Base-by-base conservation (phyloP, 257 asterid species). In the Galeopsis tetrahit region DNA sequence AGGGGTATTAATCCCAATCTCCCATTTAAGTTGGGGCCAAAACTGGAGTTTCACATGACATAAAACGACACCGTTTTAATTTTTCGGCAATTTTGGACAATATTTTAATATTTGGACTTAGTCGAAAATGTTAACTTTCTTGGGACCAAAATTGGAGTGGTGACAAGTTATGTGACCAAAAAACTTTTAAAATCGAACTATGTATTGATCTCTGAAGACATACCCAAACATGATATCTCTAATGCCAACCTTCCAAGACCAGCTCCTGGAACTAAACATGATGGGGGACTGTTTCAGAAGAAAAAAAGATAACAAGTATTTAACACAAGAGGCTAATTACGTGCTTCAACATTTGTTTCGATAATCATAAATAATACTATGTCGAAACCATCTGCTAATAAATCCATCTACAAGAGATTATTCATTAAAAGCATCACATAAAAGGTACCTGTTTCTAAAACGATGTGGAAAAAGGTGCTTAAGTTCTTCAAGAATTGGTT, bases 181-280 rank as follows among this genome's bases (percentile, higher is more conserved):
- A 21, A 21, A 21, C 28, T 21, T 21, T 21, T 21, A 21, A 21
- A 21, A 21, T 21, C 28, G 28, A 21, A 33, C 43, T 32, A 70
- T 9, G 59, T 28, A 61, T 34, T 71, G 66, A 10, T 49, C 34
- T 63, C 62, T 31, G 21, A 39, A 66, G 77, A 77, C 89, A 64
- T 81, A 94, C 99, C 99, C 71, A 84, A 82, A 78, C 90, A 81
- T 74, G 99, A 94, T 68, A 94, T 94, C 81, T 94, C 99, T 70
- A 94, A 83, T 61, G 99, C 99, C 75, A 94, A 85, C 77, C 99
- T 90, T 76, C 97, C 99, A 75, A 94, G 97, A 84, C 99, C 99
- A 77, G 99, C 99, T 69, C 99, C 99, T 70, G 99, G 99, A 66
- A 94, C 95, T 83, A 94, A 85, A 70, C 98, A 94, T 36, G 95